Evolutionary conservation across 1,284 basidiomycete species (phyloP), one percentile per base, ranked within the genome.

Genomic region (Rhodotorula sp.): DNA sequence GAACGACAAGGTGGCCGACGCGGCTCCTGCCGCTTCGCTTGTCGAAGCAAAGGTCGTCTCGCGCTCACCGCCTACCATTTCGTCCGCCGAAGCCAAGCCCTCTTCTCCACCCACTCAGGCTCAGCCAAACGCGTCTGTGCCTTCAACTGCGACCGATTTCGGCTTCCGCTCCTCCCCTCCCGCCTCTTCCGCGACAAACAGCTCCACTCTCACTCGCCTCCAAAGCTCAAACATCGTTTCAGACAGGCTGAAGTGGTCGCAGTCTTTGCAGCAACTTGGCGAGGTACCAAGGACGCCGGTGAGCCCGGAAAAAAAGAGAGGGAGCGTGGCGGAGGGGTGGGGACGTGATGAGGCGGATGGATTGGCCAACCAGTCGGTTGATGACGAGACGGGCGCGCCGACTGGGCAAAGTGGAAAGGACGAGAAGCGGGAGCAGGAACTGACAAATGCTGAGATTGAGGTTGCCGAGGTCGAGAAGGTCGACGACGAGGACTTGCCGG

Each of bases 261-360:
- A 70, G 44, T 40, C 62, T 10, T 44, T 22, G 9, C 30, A 58
- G 22, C 54, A 61, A 50, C 50, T n/a, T 24, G 37, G 10, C 37
- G 47, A 62, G 37, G 37, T 15, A 4, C 3, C 50, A 16, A 55
- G 34, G 51, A 48, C 24, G 22, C 59, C 60, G 40, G 51, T 30
- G 9, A 65, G 68, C 55, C 48, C 62, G 18, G 63, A 50, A 20
- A 65, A 59, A 50, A 70, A 68, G 26, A 40, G 72, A 18, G 50
- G 62, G n/a, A 71, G 69, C 55, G 72, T 73, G 7, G 20, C 71
- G 40, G 72, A 69, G 26, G 52, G 72, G 1, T 73, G 72, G 72
- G 60, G 65, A 0, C 62, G 67, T 0, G 70, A 74, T 55, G 47
- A 55, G 28, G 37, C 50, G 15, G 44, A 30, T 8, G 48, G 54